Evolutionary conservation across 2,329 filamentous ascomycete genomes (phyloP), one percentile per base, ranked within the genome.

Genomic region (Incumbomyces delicatus): DNA sequence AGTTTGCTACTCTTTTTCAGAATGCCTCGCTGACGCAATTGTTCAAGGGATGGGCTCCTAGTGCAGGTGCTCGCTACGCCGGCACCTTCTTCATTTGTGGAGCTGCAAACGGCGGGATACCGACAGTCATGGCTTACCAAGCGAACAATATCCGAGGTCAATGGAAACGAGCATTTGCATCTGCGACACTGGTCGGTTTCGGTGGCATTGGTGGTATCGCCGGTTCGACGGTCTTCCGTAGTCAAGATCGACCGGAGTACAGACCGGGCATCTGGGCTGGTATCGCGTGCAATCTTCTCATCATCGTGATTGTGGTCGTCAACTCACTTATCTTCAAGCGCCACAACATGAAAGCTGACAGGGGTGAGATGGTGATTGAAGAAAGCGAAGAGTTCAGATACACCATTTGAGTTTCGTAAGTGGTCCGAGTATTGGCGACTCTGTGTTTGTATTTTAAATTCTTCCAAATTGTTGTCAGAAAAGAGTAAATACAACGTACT

Each of bases 251-350:
- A 3, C 57, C 57, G 3, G 46, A 16, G 1, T 58, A 58, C 40
- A 42, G 54, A 14, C 49, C 50, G n/a, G 56, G 54, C 0, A 22
- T 58, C 8, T 49, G 22, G 40, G 27, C 22, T 8, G 4, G 22
- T 8, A 27, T 27, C 5, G 22, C 5, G 22, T 27, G 73, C 2
- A 77, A 81, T 54, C 64, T 78, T 16, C 51, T 79, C 45, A 77
- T 80, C 48, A 73, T 81, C 48, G 66, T 50, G 1, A 66, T 78
- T 17, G 70, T 81, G 10, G 67, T 57, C 0, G 48, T 66, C 4
- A 78, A 80, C 51, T 71, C 74, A 0, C 31, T 67, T 2, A 74
- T 75, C 51, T 81, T 81, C 55, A 73, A 69, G 53, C 54, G 60
- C 27, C 66, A 69, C 12, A 82, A 81, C 57, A 61, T 60, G 47